Evolutionary conservation across 345 rosid genomes (phyloP), one percentile per base, ranked within the genome.

Genomic region (Eucalyptus rudis): DNA sequence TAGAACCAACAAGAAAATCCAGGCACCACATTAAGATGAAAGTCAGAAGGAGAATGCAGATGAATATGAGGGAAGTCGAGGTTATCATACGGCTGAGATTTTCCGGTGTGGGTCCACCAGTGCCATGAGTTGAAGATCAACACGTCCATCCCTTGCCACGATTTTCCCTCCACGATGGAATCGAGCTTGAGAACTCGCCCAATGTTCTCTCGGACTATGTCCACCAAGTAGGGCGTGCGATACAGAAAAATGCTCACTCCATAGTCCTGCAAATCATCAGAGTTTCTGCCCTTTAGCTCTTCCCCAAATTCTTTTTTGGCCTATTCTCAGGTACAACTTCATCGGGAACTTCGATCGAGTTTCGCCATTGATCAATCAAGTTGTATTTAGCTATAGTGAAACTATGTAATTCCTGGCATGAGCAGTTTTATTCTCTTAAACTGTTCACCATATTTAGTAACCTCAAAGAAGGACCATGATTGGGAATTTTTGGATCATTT

Each of bases 61-160:
- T 5, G 29, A 45, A 59, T 13, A 88, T 15, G 54, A 87, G 29
- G 36, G 56, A 36, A 62, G 87, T 62, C 36, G 80, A 64, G 83
- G 31, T 15, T 20, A 58, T 84, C 93, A 1, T 88, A 96, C 99
- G 92, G 92, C 89, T 95, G 97, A 47, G 97, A 92, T 7, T 88
- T 92, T 87, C 98, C 99, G 10, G 92, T 92, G 93, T 96, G 99
- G 58, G 94, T 92, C 99, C 99, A 97, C 99, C 99, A 97, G 87
- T 97, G 99, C 99, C 98, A 97, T 14, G 97, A 94, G 90, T 97
- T 97, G 92, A 97, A 97, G 91, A 97, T 86, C 87, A 96, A 95
- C 87, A 96, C 17, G 90, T 97, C 99, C 97, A 95, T 96, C 86
- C 95, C 96, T 90, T 80, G 93, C 99, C 99, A 97, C 59, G 92